Evolutionary conservation across 1,284 basidiomycete genomes (phyloP).

Genomic region (Cryptococcus neoformans): DNA sequence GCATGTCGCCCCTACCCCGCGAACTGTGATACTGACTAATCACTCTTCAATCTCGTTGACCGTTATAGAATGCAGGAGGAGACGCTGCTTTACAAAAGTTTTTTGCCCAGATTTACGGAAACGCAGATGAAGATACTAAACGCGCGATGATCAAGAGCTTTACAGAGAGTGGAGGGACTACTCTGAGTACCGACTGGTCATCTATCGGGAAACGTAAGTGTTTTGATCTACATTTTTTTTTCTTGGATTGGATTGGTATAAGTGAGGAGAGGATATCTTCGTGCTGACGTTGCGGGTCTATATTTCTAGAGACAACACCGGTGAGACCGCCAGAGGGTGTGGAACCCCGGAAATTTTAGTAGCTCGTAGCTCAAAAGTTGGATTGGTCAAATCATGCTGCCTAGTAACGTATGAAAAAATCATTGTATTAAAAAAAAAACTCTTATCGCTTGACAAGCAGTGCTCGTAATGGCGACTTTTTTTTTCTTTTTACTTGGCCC

Average conservation of each 20-base stretch:
- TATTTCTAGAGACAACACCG: conserved; percentile 29
- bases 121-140: conserved; percentile 82
- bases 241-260: background rate
- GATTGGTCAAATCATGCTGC: too few species aligned
- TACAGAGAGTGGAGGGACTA: conserved; percentile 84
- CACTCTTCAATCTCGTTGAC: too few species aligned
- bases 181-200: conserved; percentile 89
- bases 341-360: conserved; percentile 62
- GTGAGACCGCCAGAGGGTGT: conserved; percentile 78
- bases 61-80: conserved; percentile 38
- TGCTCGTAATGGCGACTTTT: too few species aligned
- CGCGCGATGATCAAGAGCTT: conserved; percentile 97
- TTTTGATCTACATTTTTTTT: conserved; percentile 49
- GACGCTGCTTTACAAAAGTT: conserved; percentile 45
- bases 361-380: too few species aligned
- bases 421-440: too few species aligned
- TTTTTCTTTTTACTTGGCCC: too few species aligned
- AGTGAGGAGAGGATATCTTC: background rate
- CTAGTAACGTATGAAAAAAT: too few species aligned
- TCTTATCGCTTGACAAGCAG: too few species aligned
- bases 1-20: background rate
- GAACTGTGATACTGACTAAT: background rate
- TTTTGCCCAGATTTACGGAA: conserved; percentile 63
- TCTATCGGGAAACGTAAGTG: conserved; percentile 64
- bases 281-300: background rate